These are phyloP conservation scores for Lentinula sp. DNA, from an alignment of 768 basidiomycete species.

Conservation along the genomic window DNA sequence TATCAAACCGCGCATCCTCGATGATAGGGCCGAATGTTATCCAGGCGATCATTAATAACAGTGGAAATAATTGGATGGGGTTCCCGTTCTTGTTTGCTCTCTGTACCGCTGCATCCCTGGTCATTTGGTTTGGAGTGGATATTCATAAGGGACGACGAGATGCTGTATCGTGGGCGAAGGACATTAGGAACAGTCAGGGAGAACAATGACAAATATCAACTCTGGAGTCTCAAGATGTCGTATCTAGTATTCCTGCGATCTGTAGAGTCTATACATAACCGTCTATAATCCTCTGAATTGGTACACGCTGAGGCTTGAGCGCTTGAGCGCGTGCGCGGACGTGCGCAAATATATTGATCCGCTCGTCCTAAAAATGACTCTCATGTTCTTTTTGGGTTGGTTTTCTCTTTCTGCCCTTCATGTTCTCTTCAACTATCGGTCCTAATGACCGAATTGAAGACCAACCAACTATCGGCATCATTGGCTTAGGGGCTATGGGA, in stretches of 20 bases:
- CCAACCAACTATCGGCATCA: conserved; percentile 83
- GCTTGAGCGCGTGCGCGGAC: no score
- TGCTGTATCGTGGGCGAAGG: conserved; percentile 53
- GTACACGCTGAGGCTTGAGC: no score
- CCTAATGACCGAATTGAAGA: conserved; percentile 4
- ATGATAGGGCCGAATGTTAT: conserved; percentile 86
- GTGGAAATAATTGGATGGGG: conserved; percentile 75
- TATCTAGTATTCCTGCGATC: neutral
- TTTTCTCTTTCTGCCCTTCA: neutral
- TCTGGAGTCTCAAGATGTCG: neutral
- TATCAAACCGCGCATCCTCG: conserved; percentile 80
- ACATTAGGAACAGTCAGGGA: conserved; percentile 10
- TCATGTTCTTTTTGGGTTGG: neutral
- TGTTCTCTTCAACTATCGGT: conserved; percentile 5
- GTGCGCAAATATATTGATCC: no score
- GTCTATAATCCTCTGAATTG: no score
- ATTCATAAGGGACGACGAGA: conserved; percentile 56
- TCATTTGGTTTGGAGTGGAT: conserved; percentile 76
- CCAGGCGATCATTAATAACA: conserved; percentile 71
- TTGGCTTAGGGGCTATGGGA: conserved; percentile 99
- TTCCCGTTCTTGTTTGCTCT: conserved; percentile 81
- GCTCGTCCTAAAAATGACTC: no score
- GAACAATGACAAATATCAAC: conserved; percentile 10
- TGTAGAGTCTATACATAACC: no score
- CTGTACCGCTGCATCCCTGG: conserved; percentile 56